A percentile compares a stretch with the other conserved stretches of the same genome.
These are phyloP conservation scores for Boletus subparvulus DNA, from an alignment of 768 basidiomycete genomes.

Conservation along the genomic window DNA sequence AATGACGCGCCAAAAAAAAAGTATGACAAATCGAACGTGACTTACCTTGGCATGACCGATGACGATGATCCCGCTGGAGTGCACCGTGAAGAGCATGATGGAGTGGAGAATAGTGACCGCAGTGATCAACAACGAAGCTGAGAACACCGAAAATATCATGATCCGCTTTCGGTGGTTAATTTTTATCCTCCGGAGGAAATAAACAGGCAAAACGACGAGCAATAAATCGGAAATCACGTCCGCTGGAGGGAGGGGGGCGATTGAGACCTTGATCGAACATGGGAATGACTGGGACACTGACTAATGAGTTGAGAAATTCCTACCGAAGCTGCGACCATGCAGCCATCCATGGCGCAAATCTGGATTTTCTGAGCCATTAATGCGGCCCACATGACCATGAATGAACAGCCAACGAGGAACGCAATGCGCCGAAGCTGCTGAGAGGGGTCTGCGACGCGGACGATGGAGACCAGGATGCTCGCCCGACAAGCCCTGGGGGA, in stretches of 20 bases:
- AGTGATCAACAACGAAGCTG: conserved; percentile 19
- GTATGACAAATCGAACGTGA: not conserved
- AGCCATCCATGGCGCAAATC: conserved; percentile 4
- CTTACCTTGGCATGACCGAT: conserved; percentile 27
- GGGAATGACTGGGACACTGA: conserved; percentile 1
- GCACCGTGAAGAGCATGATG: not conserved
- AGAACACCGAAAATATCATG: conserved; percentile 20
- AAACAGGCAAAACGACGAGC: conserved; percentile 21
- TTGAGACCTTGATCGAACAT: not conserved
- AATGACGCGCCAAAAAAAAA: not conserved
- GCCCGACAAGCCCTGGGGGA: conserved; percentile 21
- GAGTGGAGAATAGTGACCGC: conserved; percentile 21
- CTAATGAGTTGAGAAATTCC: conserved; percentile 24
- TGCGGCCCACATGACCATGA: conserved; percentile 26
- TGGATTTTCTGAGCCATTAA: conserved; percentile 15
- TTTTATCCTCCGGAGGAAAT: conserved; percentile 2
- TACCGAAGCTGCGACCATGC: not conserved
- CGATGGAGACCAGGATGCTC: conserved; percentile 26
- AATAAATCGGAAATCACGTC: conserved; percentile 18
- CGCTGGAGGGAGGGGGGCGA: conserved; percentile 5
- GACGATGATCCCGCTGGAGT: conserved; percentile 6
- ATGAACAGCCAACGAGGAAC: conserved; percentile 9
- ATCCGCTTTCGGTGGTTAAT: conserved; percentile 14
- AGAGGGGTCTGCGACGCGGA: conserved; percentile 16
- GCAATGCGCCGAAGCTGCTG: conserved; percentile 3